Percentiles rank a stretch among this genome's conserved stretches.
These are phyloP conservation scores for Marasmius sp. DNA, from an alignment of 1,284 basidiomycete genomes.

Conservation along the genomic window DNA sequence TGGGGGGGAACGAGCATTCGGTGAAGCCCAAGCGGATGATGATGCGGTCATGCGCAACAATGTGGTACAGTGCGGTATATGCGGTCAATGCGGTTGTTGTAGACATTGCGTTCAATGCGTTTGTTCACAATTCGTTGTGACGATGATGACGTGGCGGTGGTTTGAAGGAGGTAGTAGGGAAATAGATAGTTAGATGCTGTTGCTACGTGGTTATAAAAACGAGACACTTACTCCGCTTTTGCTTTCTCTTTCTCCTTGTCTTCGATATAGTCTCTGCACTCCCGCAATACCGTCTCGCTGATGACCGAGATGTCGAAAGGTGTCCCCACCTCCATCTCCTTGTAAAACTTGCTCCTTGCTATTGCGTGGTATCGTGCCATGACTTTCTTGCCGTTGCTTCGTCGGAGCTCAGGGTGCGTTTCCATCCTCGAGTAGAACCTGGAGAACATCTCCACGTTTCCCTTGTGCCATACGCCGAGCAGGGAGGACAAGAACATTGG, in stretches of 20 bases:
- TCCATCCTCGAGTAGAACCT: too few relatives aligned
- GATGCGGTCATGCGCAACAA: too few relatives aligned
- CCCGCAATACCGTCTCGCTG: background rate
- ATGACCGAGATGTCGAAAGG: constrained; percentile 6
- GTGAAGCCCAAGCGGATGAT: too few relatives aligned
- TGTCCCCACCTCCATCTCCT: background rate
- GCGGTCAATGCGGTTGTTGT: too few relatives aligned
- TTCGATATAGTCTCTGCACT: background rate
- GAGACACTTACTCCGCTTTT: background rate
- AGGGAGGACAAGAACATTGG: too few relatives aligned
- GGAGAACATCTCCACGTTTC: too few relatives aligned
- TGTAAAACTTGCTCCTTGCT: background rate
- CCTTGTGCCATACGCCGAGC: too few relatives aligned
- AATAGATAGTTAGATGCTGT: background rate
- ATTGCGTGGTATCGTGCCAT: constrained; percentile 6
- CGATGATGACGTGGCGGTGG: background rate
- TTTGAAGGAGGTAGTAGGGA: background rate
- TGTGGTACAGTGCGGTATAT: too few relatives aligned
- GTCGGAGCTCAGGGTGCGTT: background rate
- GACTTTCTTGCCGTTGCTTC: background rate
- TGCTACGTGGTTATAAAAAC: background rate
- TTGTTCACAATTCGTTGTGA: too few relatives aligned
- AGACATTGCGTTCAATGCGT: too few relatives aligned
- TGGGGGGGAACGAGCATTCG: too few relatives aligned
- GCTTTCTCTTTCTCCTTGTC: background rate